A percentile compares a stretch with the other conserved stretches of the same genome.
Conservation (phyloP, 768 basidiomycete genomes). For the Trametes villosa region DNA sequence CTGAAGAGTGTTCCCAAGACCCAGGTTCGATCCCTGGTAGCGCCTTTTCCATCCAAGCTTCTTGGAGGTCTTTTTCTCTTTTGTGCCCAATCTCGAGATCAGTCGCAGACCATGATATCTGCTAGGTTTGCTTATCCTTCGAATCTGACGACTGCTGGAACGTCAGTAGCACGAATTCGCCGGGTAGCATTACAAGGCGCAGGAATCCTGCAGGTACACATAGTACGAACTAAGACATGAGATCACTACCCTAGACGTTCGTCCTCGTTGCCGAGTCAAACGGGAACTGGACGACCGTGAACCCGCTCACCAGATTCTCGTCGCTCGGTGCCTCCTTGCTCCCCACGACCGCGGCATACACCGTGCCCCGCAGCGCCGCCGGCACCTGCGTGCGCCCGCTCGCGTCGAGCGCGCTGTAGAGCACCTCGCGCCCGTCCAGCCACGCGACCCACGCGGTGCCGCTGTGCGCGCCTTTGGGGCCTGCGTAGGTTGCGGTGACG, state of each 20-base stretch:
- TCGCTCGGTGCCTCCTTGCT: constrained; percentile 36
- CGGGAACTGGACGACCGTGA: constrained; percentile 40
- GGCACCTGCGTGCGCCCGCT: constrained; percentile 45
- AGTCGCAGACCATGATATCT: no score
- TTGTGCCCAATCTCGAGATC: no score
- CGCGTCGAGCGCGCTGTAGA: constrained; percentile 39
- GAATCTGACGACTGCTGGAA: no score
- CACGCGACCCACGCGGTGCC: constrained; percentile 50
- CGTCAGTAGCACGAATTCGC: no score
- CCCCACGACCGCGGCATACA: constrained; percentile 53
- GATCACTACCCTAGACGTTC: neutral
- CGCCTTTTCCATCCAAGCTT: constrained; percentile 6
- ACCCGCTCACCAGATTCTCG: constrained; percentile 59
- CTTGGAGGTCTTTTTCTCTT: neutral
- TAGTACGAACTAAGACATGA: no score
- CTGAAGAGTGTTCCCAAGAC: constrained; percentile 13
- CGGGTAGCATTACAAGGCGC: no score
- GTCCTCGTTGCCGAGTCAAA: constrained; percentile 12
- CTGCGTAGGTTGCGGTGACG: constrained; percentile 24
- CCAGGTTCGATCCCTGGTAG: constrained; percentile 20
- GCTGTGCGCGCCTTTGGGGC: neutral
- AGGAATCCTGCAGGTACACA: no score
- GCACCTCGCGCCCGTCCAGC: constrained; percentile 49
- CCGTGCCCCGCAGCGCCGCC: constrained; percentile 47
- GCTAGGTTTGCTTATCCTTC: no score